Percentiles rank a stretch among this genome's conserved stretches.
These are phyloP conservation scores for Nicotiana paniculata DNA, from an alignment of 257 asterid species.

Conservation along the genomic window DNA sequence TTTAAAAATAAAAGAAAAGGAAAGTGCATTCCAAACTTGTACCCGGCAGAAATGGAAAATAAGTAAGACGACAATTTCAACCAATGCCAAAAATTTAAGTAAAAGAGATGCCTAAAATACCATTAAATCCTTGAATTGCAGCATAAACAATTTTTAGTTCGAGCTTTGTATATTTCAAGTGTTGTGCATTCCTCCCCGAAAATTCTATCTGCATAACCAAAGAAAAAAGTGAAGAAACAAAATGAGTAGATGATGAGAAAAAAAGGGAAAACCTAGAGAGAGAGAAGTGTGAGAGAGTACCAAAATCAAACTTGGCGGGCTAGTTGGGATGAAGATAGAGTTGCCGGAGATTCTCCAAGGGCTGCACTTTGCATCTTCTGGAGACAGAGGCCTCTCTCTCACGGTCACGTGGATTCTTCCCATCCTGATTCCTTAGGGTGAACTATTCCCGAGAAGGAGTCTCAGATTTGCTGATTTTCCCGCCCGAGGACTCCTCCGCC, in stretches of 20 bases:
- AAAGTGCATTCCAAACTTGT: not conserved
- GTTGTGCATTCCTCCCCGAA: conserved; percentile 68
- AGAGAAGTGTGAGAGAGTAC: conserved; percentile 17
- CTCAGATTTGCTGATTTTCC: not conserved
- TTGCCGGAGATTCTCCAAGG: conserved; percentile 80
- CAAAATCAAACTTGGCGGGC: conserved; percentile 72
- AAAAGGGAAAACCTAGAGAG: not conserved
- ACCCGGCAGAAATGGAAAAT: not conserved
- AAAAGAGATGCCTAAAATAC: conserved; percentile 23
- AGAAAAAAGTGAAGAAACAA: not conserved
- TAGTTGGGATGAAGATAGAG: conserved; percentile 61
- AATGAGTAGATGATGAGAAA: not conserved
- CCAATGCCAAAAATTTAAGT: not conserved
- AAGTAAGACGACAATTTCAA: not conserved
- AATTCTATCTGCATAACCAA: conserved; percentile 38
- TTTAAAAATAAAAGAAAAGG: not conserved
- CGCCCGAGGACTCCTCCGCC: not conserved
- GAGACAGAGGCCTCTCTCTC: conserved; percentile 69
- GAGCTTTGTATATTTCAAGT: conserved; percentile 56
- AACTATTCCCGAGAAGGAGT: not conserved
- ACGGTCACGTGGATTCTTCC: conserved; percentile 88
- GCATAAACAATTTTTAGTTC: conserved; percentile 73
- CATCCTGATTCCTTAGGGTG: conserved; percentile 23
- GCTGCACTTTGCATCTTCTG: conserved; percentile 60
- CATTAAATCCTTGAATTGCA: conserved; percentile 83